Base-by-base conservation (phyloP, 257 asterid species). In the Orobanche coerulescens region DNA sequence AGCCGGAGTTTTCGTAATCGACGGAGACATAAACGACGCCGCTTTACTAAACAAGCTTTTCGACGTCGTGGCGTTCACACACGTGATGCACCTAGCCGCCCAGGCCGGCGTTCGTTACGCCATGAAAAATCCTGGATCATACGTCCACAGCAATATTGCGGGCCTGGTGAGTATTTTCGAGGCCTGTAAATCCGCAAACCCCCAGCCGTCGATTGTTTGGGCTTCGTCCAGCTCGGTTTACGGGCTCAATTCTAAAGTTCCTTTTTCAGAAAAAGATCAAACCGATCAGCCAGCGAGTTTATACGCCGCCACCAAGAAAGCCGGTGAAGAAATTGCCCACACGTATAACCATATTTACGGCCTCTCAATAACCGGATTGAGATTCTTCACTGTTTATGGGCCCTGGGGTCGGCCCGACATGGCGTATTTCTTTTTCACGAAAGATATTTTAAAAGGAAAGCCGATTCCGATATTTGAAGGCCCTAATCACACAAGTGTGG, bases 401-500 rank as follows among this genome's bases (percentile, higher is more conserved):
- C 83, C 83, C 0, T 74, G 80, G 83, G 83, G 80, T 3, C 62
- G 83, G 11, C 83, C 83, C 16, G 83, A 78, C 58, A 78, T 78
- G 83, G 83, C 83, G 0, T 78, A 78, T 58, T 78, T 78, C 69
- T 74, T 74, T 36, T 78, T 78, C 68, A 74, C 83, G 1, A 68
- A 61, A 60, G 67, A 74, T 22, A 74, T 71, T n/a, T 36, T 78
- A 2, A 71, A 71, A 48, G 78, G 80, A 13, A 78, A 65, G 11
- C 36, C 78, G 0, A 68, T 74, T 1, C 1, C 50, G 0, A 37
- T 78, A 31, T 78, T 63, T 16, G 66, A 78, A 70, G 83, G 79
- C 37, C 69, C 73, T 0, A 52, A 47, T 34, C 76, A 78, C 7
- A n/a, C 44, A 0, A 68, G 64, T 30, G 80, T 78, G 70, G 78